phyloP scores from a whole-genome alignment of 1,139 yeast genomes.

The Hyphopichia burtonii region DNA sequence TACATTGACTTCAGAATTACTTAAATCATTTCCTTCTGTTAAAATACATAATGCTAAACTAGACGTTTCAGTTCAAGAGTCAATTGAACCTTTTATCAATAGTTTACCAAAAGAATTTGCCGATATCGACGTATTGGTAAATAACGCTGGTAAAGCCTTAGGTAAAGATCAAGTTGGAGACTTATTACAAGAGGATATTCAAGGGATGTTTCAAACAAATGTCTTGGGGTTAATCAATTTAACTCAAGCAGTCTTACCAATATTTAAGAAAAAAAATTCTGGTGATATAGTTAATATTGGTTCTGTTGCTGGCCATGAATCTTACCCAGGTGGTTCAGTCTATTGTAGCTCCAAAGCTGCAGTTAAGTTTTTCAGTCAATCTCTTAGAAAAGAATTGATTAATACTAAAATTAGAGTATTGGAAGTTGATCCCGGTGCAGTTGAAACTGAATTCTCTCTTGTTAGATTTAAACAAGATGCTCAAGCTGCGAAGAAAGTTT shows the following conservation, averaged over 20 bases:
- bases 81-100: conserved; percentile 53
- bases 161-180: conserved; percentile 68
- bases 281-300: conserved; percentile 53
- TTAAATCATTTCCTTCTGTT: conserved; percentile 44
- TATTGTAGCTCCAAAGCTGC: conserved; percentile 55
- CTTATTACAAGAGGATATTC: conserved; percentile 52
- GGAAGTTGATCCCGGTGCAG: conserved; percentile 54
- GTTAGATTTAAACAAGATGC: conserved; percentile 47
- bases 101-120: conserved; percentile 52
- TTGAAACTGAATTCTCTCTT: conserved; percentile 49
- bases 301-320: conserved; percentile 51
- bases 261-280: conserved; percentile 51
- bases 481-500: conserved; percentile 41
- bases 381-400: conserved; percentile 48
- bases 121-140: conserved; percentile 65
- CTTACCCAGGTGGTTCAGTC: conserved; percentile 51
- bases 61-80: conserved; percentile 57
- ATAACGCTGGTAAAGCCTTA: conserved; percentile 81
- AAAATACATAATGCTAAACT: conserved; percentile 50
- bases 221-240: conserved; percentile 69
- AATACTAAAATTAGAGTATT: conserved; percentile 46
- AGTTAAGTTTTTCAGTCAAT: conserved; percentile 44
- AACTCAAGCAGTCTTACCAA: conserved; percentile 66
- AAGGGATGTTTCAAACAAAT: conserved; percentile 68
- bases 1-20: conserved; percentile 45